phyloP scores from a whole-genome alignment of 1,284 basidiomycete species.

The Phlebopus sp. region DNA sequence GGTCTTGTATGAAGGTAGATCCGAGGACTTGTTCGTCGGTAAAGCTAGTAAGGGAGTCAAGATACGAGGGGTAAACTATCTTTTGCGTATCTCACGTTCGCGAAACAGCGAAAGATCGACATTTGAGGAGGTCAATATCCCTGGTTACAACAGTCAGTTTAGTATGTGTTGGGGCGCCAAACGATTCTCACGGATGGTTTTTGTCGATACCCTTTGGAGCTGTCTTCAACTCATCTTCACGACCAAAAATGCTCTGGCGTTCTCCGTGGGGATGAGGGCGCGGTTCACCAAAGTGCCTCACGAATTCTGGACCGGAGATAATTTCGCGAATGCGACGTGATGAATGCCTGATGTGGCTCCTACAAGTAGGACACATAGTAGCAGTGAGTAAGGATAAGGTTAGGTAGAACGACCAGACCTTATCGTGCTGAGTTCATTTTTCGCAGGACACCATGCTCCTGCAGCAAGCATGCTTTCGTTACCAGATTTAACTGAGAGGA shows the following conservation, averaged over 20 bases:
- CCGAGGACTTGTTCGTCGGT: constrained; percentile 68
- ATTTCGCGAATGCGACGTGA: constrained; percentile 62
- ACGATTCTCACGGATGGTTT: constrained; percentile 54
- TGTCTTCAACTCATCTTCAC: constrained; percentile 78
- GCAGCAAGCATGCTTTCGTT: constrained; percentile 71
- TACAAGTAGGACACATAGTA: constrained; percentile 28
- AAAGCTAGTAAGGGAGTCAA: constrained; percentile 51
- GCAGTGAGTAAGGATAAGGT: neutral
- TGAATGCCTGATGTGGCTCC: constrained; percentile 63
- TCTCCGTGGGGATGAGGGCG: constrained; percentile 58
- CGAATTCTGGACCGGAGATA: constrained; percentile 66
- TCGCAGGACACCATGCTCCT: constrained; percentile 83
- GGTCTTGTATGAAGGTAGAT: constrained; percentile 54
- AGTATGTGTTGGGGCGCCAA: neutral
- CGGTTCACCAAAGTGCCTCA: constrained; percentile 69
- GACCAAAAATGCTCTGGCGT: constrained; percentile 75
- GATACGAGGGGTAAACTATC: neutral
- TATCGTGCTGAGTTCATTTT: constrained; percentile 73
- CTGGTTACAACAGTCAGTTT: constrained; percentile 32
- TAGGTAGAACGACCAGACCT: constrained; percentile 40
- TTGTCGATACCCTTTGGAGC: constrained; percentile 89
- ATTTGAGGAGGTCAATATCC: constrained; percentile 85
- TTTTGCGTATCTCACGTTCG: constrained; percentile 50
- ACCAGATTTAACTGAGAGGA: constrained; percentile 61
- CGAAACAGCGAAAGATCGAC: constrained; percentile 73